Evolutionary conservation across 805 yeast genomes (phyloP), one percentile per base, ranked within the genome.

Genomic region (Wilhelminamyces savonicus): DNA sequence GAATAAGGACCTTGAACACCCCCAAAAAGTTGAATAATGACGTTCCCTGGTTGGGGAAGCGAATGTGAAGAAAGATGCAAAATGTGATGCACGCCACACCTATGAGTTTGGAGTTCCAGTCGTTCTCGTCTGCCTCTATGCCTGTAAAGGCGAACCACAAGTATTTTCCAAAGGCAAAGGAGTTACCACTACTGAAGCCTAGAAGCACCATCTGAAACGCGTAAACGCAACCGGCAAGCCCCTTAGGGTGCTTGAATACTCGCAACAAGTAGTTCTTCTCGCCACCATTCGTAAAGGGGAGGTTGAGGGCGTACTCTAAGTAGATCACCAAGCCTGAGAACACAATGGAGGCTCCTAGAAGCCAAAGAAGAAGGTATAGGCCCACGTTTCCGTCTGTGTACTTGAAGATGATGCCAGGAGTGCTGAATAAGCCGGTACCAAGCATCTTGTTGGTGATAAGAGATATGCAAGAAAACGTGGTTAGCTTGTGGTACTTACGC

Each of bases 141-240:
- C 54, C 52, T 5, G 48, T 36, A 16, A 53, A 30, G 3, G 67
- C 60, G 35, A 40, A 62, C 36, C 74, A 60, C 5, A 76, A 45
- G 44, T 77, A 77, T 34, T 73, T 66, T 3, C 84, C 84, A 50
- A 78, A 76, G 0, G 82, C 82, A 44, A 69, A 76, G 16, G 78
- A 62, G 42, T 78, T 78, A 2, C 80, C 78, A 5, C 81, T 70
- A 32, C 79, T 71, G 46, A 75, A 74, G 2, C 81, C 78, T 10
- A 78, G 52, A 15, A 76, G 39, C n/a, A 77, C 75, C 34, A 73
- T 66, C 29, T 66, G 68, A 26, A 75, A 67, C 3, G 79, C 70
- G 36, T 62, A 62, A 3, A 59, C 40, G 31, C 64, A 58, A 3
- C 68, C 67, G 21, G 47, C 45, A 15, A 62, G 40, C 7, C 66